Conservation (phyloP, 164 flowering plant genomes). For the Aristolochia fimbriata region DNA sequence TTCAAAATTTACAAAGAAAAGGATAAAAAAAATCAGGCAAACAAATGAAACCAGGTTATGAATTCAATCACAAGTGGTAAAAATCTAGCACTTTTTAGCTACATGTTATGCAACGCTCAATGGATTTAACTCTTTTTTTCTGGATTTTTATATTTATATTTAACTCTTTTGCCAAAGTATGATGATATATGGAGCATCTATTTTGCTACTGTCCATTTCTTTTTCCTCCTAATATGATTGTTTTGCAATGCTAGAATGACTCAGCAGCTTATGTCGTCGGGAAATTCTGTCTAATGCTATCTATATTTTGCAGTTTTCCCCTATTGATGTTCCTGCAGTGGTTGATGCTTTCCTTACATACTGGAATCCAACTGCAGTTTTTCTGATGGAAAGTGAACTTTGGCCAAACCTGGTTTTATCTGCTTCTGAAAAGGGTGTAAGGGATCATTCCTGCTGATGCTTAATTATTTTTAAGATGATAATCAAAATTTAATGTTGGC, state of each 20-base stretch:
- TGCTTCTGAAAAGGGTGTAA: constrained; percentile 68
- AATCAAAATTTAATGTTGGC: too few relatives aligned
- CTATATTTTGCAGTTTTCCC: constrained; percentile 57
- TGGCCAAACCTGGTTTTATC: constrained; percentile 93
- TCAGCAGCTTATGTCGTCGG: not conserved
- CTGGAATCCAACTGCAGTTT: constrained; percentile 81
- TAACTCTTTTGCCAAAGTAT: too few relatives aligned
- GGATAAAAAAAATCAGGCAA: too few relatives aligned
- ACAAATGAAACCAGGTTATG: too few relatives aligned
- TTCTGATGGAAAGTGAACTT: constrained; percentile 80
- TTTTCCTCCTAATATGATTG: not conserved
- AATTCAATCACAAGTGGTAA: too few relatives aligned
- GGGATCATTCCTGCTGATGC: constrained; percentile 8
- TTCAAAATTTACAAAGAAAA: too few relatives aligned
- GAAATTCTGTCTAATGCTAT: not conserved
- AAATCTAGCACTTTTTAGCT: too few relatives aligned
- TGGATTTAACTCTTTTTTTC: too few relatives aligned
- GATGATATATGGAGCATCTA: too few relatives aligned
- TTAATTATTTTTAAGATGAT: too few relatives aligned
- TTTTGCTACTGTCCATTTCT: not conserved
- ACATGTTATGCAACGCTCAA: too few relatives aligned
- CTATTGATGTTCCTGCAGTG: constrained; percentile 63
- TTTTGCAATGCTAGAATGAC: not conserved
- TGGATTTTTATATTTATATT: too few relatives aligned
- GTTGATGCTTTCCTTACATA: constrained; percentile 62